phyloP scores from a whole-genome alignment of 2,329 filamentous ascomycete genomes.

The Penicillium frequentans region DNA sequence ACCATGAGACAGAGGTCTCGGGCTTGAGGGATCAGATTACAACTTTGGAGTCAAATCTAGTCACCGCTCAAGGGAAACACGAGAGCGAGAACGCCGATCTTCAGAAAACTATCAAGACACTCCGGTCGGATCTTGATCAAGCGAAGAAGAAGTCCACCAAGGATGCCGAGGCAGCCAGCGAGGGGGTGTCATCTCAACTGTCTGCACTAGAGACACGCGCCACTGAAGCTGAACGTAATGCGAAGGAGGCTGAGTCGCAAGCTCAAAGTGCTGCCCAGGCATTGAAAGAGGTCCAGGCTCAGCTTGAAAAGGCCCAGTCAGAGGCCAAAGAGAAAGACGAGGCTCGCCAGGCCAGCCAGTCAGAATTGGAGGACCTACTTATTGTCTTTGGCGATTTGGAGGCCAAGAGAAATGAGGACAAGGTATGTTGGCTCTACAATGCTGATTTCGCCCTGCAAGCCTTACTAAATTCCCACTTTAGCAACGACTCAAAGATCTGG shows the following conservation, averaged over 20 bases:
- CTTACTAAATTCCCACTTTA: constrained; percentile 42
- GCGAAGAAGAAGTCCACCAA: constrained; percentile 50
- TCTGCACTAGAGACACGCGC: constrained; percentile 53
- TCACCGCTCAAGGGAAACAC: constrained; percentile 47
- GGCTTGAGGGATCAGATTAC: constrained; percentile 59
- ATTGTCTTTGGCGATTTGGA: constrained; percentile 80
- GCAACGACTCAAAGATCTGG: constrained; percentile 64
- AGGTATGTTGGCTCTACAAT: constrained; percentile 52
- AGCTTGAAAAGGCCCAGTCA: constrained; percentile 32
- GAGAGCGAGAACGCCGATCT: constrained; percentile 63
- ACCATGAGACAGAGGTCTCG: constrained; percentile 60
- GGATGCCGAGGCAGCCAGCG: constrained; percentile 59
- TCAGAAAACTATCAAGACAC: constrained; percentile 56
- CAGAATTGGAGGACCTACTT: constrained; percentile 76
- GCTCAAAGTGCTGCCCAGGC: constrained; percentile 53
- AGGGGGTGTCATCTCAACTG: constrained; percentile 49
- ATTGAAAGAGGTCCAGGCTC: constrained; percentile 47
- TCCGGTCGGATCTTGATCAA: constrained; percentile 53
- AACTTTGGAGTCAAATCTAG: constrained; percentile 54
- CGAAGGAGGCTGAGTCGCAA: constrained; percentile 33
- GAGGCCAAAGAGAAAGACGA: constrained; percentile 55
- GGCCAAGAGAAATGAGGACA: constrained; percentile 73
- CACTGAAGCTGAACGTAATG: constrained; percentile 35
- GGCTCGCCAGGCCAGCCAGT: constrained; percentile 64
- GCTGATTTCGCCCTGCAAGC: background rate